phyloP scores from a whole-genome alignment of 1,139 yeast species.

The Pichia sp. region DNA sequence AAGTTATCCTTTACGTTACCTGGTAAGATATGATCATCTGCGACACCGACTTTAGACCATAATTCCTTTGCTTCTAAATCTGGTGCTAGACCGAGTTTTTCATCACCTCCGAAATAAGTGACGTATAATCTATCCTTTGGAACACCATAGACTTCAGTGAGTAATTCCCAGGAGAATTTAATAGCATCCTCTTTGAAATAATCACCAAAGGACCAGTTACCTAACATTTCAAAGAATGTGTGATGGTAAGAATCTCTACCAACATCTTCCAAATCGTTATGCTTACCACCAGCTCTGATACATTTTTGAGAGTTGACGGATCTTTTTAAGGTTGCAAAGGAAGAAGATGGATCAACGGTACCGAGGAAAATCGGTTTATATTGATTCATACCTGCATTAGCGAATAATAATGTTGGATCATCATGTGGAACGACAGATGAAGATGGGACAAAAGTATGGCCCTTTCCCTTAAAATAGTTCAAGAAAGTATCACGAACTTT shows the following conservation, averaged over 20 bases:
- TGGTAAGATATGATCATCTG: slow-evolving; percentile 86
- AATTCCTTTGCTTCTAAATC: slow-evolving; percentile 87
- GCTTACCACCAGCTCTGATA: slow-evolving; percentile 99
- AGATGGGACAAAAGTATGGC: slow-evolving; percentile 80
- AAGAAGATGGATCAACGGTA: slow-evolving; percentile 91
- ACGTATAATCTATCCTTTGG: slow-evolving; percentile 79
- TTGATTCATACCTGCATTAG: slow-evolving; percentile 99
- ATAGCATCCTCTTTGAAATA: slow-evolving; percentile 95
- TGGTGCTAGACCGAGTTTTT: slow-evolving; percentile 74
- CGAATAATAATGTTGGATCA: slow-evolving; percentile 91
- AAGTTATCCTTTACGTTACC: slow-evolving; percentile 89
- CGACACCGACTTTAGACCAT: slow-evolving; percentile 85
- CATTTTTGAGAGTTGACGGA: slow-evolving; percentile 97
- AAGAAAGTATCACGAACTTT: slow-evolving; percentile 84
- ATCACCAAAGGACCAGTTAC: slow-evolving; percentile 99
- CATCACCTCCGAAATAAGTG: slow-evolving; percentile 93
- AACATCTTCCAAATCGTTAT: slow-evolving; percentile 96
- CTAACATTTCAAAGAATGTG: slow-evolving; percentile 98
- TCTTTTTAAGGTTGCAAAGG: slow-evolving; percentile 73
- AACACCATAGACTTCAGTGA: slow-evolving; percentile 77
- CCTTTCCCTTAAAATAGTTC: slow-evolving; percentile 61
- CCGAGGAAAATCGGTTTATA: slow-evolving; percentile 96
- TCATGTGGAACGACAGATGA: slow-evolving; percentile 96
- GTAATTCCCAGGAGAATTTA: slow-evolving; percentile 80
- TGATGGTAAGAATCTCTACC: slow-evolving; percentile 98